These are phyloP conservation scores for Eucalyptus microcorys DNA, from an alignment of 345 rosid genomes.

Conservation along the genomic window DNA sequence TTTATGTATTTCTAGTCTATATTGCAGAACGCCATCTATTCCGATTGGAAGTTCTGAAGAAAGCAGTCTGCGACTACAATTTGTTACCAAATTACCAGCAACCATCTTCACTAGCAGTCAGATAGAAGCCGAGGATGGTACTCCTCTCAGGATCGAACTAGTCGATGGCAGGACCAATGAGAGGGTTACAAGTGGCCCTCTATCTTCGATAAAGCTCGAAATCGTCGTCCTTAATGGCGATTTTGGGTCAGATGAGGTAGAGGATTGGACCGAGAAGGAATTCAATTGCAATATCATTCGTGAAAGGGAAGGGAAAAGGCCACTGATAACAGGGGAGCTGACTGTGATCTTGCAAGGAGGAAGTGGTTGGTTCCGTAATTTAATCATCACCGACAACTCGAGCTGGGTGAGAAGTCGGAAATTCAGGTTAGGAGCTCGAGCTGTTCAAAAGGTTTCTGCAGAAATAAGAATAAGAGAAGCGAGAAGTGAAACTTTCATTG, in stretches of 20 bases:
- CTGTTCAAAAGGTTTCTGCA: background rate
- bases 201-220: constrained; percentile 14
- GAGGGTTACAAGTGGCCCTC: constrained; percentile 6
- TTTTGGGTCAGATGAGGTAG: constrained; percentile 8
- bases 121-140: constrained; percentile 4
- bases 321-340: constrained; percentile 20
- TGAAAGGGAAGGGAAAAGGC: constrained; percentile 28
- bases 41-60: background rate
- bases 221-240: constrained; percentile 17
- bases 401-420: constrained; percentile 26
- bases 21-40: background rate
- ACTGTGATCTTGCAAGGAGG: constrained; percentile 3
- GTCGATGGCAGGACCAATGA: constrained; percentile 5
- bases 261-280: constrained; percentile 16
- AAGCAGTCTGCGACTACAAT: constrained; percentile 9
- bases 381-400: constrained; percentile 23
- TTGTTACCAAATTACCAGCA: constrained; percentile 1
- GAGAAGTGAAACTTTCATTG: constrained; percentile 20
- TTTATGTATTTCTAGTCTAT: background rate
- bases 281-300: constrained; percentile 3
- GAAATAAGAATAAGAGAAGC: constrained; percentile 19
- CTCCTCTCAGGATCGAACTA: constrained; percentile 3
- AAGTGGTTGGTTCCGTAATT: constrained; percentile 6
- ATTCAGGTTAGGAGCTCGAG: constrained; percentile 21
- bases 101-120: constrained; percentile 16